Base-by-base conservation (phyloP, 1,284 basidiomycete species). In the Trichosporon asahii region DNA sequence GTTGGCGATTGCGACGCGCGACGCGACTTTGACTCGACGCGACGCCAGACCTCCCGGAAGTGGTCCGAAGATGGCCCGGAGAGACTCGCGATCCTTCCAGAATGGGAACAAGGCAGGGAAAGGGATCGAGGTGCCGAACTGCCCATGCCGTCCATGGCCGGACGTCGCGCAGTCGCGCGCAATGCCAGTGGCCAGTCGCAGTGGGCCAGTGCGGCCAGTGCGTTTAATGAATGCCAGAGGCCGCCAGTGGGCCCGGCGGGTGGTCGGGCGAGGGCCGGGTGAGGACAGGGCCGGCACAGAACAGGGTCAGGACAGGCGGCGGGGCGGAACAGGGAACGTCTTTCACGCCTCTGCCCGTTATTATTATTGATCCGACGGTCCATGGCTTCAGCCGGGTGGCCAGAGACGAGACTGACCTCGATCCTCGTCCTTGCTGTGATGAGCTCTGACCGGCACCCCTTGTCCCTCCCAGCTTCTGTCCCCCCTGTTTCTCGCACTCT, bases 311-410 rank as follows among this genome's bases (percentile, higher is more conserved):
- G 55, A 5, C 25, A 21, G 18, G 27, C 9, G 49, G 49, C 49
- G 55, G 57, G 29, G 57, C 57, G 57, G 57, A 61, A 61, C 57
- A 61, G 57, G 57, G 57, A 9, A n/a, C 18, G 29, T 31, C 29
- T 61, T 61, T 31, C 57, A 31, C 27, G 57, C 27, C 27, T 31
- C 57, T 12, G 29, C 27, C 57, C 57, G 57, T 31, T 61, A 31
- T 61, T 61, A 61, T 61, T 33, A 61, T 61, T 61, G 57, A 61
- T 61, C 57, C 57, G 57, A 61, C 57, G 27, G 57, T 61, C 18
- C 57, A 33, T 11, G 27, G 27, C 18, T n/a, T n/a, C 40, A 44
- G 37, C 11, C 37, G 37, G 37, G 2, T 44, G 40, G 40, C 40
- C 35, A 37, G 35, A 14, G 9, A 14, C 35, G 11, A 37, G 9